Evolutionary conservation across 164 flowering plant genomes (phyloP).

Genomic region (Vitis riparia): DNA sequence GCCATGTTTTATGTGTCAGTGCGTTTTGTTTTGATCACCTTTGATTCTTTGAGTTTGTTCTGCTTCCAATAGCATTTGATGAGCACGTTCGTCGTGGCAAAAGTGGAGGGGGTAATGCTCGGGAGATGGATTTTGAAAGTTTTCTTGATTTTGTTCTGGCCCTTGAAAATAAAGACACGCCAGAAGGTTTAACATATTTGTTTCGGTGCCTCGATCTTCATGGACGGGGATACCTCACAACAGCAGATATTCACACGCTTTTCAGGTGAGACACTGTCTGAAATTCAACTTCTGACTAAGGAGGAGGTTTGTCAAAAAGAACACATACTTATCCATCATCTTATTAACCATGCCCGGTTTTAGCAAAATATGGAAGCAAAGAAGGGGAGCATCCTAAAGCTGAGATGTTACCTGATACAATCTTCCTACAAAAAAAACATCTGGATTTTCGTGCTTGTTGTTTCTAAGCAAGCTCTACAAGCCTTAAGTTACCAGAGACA

Average conservation of each 20-base stretch:
- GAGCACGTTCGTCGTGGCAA: constrained; percentile 96
- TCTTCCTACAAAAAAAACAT: constrained; percentile 58
- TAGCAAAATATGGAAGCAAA: constrained; percentile 47
- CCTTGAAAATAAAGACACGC: constrained; percentile 90
- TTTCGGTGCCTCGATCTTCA: constrained; percentile 94
- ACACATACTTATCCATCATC: background rate
- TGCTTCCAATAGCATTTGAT: constrained; percentile 67
- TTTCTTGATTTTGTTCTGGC: constrained; percentile 96
- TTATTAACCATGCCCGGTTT: background rate
- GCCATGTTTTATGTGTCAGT: background rate
- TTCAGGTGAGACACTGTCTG: constrained; percentile 60
- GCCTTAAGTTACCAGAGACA: constrained; percentile 64
- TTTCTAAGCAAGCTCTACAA: constrained; percentile 48
- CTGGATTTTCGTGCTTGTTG: constrained; percentile 72
- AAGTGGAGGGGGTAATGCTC: constrained; percentile 65
- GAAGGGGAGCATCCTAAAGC: constrained; percentile 57
- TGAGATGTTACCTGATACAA: constrained; percentile 66
- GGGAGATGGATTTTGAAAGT: constrained; percentile 98
- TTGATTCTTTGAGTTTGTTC: background rate
- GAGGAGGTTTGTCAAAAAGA: no score
- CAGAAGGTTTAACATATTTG: constrained; percentile 89
- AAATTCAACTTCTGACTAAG: background rate
- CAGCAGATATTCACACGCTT: constrained; percentile 93
- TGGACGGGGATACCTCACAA: constrained; percentile 84
- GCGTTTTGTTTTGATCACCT: background rate